Percentiles rank a stretch among this genome's conserved stretches.
Evolutionary conservation across 2,329 filamentous ascomycete genomes (phyloP).

Genomic region (Sphaerulina vaccinii): DNA sequence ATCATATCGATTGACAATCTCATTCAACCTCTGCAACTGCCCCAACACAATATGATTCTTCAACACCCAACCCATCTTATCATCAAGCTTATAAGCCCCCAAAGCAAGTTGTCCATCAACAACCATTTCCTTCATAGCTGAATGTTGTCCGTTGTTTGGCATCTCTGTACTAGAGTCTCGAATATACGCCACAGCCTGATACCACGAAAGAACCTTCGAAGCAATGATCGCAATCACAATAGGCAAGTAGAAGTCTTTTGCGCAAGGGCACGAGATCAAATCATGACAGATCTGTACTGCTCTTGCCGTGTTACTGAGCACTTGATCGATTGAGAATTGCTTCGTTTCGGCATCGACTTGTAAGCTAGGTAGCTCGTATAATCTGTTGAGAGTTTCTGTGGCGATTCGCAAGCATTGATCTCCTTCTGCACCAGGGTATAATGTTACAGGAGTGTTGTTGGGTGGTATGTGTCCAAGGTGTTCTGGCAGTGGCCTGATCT

Average conservation of each 20-base stretch:
- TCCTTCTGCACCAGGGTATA: neutral
- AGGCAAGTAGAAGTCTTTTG: conserved; percentile 22
- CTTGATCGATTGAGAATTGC: conserved; percentile 21
- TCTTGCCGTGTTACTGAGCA: conserved; percentile 15
- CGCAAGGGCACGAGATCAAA: conserved; percentile 20
- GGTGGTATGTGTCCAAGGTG: conserved; percentile 2
- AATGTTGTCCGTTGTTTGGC: neutral
- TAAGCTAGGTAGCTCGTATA: conserved; percentile 22
- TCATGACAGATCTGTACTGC: conserved; percentile 21
- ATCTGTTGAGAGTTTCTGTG: conserved; percentile 18
- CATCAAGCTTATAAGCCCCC: conserved; percentile 20
- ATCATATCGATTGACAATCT: conserved; percentile 13
- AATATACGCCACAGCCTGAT: conserved; percentile 20
- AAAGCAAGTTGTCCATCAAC: conserved; percentile 17
- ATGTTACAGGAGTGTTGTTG: neutral
- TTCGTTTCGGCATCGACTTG: conserved; percentile 13
- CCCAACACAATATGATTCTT: conserved; percentile 24
- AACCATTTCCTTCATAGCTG: conserved; percentile 16
- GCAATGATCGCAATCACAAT: conserved; percentile 17
- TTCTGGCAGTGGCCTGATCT: conserved; percentile 2
- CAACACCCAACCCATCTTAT: conserved; percentile 17
- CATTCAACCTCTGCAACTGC: conserved; percentile 21
- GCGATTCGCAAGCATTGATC: conserved; percentile 20
- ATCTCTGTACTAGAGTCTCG: conserved; percentile 12
- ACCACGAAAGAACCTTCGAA: conserved; percentile 23